phyloP scores from a whole-genome alignment of 139 green algal species.

The Closterium sp. region DNA sequence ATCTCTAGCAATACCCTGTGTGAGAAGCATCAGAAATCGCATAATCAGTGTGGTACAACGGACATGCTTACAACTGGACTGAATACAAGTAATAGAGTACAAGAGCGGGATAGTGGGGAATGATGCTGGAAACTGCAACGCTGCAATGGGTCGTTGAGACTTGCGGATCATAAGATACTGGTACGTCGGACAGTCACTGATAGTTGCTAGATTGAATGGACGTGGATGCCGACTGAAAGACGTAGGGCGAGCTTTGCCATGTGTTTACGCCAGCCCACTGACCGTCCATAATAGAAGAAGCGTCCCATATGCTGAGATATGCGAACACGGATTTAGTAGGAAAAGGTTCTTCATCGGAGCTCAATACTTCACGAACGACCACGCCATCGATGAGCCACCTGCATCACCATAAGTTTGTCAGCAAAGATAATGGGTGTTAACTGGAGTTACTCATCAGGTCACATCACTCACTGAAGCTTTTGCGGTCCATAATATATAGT shows the following conservation, averaged over 20 bases:
- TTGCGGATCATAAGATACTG: too few species aligned
- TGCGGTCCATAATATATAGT: neutral
- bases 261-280: neutral
- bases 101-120: too few species aligned
- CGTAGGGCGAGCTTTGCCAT: neutral
- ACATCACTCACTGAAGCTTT: neutral
- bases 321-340: neutral
- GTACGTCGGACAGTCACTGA: neutral
- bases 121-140: too few species aligned
- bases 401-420: neutral
- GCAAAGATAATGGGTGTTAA: neutral
- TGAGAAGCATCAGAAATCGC: too few species aligned
- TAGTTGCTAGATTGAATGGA: neutral
- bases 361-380: neutral
- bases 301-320: neutral
- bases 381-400: neutral
- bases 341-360: neutral
- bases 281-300: neutral
- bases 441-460: neutral
- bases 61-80: too few species aligned
- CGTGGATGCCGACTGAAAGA: neutral
- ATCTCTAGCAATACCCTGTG: too few species aligned
- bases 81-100: too few species aligned
- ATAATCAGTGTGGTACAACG: too few species aligned
- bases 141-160: too few species aligned